A percentile compares a stretch with the other conserved stretches of the same genome.
phyloP scores from a whole-genome alignment of 768 basidiomycete genomes.

The Suillus luteus region DNA sequence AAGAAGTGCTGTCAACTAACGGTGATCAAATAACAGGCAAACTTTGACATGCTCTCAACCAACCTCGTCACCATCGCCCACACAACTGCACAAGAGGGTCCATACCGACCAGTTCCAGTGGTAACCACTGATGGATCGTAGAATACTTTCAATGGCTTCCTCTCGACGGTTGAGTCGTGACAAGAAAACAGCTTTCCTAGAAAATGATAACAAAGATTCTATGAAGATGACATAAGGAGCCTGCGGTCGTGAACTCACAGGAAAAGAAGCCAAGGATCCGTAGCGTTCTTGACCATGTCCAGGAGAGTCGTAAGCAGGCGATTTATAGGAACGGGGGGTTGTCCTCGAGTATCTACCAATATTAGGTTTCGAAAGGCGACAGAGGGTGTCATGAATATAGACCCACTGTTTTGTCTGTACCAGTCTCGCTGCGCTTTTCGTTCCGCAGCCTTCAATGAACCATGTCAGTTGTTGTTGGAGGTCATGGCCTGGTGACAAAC shows the following conservation, averaged over 20 bases:
- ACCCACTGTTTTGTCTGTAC: constrained; percentile 79
- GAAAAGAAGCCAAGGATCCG: constrained; percentile 84
- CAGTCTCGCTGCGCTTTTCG: constrained; percentile 80
- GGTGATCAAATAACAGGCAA: constrained; percentile 2
- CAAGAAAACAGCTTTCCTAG: constrained; percentile 82
- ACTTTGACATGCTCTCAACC: constrained; percentile 11
- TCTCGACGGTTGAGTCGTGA: constrained; percentile 77
- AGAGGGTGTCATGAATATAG: neutral
- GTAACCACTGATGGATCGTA: constrained; percentile 74
- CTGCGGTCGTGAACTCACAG: constrained; percentile 50
- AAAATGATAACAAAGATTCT: constrained; percentile 6
- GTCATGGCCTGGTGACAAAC: constrained; percentile 48
- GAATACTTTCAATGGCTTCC: constrained; percentile 80
- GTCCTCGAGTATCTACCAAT: constrained; percentile 62
- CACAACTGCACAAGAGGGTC: constrained; percentile 76
- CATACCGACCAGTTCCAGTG: constrained; percentile 98
- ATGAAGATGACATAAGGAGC: constrained; percentile 10
- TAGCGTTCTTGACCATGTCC: constrained; percentile 53
- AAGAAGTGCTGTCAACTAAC: constrained; percentile 46
- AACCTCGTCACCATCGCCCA: constrained; percentile 88
- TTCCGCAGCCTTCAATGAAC: constrained; percentile 67
- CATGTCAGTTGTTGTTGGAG: constrained; percentile 13
- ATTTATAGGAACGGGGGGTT: constrained; percentile 70
- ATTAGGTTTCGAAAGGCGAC: neutral
- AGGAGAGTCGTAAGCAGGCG: constrained; percentile 57